A percentile compares a stretch with the other conserved stretches of the same genome.
Conservation (phyloP, 768 basidiomycete species). For the Lentinula detonsa region DNA sequence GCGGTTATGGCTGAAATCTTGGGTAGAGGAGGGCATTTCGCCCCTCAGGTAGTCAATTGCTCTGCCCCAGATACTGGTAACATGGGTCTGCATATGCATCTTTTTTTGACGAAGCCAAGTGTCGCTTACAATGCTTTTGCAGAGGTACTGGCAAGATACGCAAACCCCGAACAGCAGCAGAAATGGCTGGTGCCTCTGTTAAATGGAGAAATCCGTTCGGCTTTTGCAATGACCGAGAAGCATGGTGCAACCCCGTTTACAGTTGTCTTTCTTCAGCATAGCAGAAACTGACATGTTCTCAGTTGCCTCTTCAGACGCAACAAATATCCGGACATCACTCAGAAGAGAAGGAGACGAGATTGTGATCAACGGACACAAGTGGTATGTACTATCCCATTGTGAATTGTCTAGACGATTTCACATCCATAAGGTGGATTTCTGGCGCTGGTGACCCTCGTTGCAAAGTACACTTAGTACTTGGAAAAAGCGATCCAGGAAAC, state of each 20-base stretch:
- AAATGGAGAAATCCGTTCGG: conserved; percentile 88
- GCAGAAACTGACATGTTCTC: neutral
- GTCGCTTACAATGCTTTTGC: conserved; percentile 10
- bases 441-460: conserved; percentile 93
- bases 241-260: conserved; percentile 45
- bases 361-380: conserved; percentile 95
- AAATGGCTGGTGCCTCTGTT: conserved; percentile 85
- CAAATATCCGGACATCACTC: conserved; percentile 88
- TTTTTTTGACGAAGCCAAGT: neutral
- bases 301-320: conserved; percentile 96
- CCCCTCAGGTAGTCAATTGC: conserved; percentile 87
- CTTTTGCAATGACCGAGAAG: conserved; percentile 97
- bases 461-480: conserved; percentile 88
- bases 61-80: conserved; percentile 95
- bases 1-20: conserved; percentile 96
- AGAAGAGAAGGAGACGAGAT: conserved; percentile 80
- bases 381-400: conserved; percentile 36
- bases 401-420: neutral
- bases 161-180: conserved; percentile 84
- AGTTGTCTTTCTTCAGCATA: conserved; percentile 6
- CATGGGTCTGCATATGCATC: conserved; percentile 68
- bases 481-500: conserved; percentile 87
- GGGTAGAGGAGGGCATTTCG: conserved; percentile 76
- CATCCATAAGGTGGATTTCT: conserved; percentile 79
- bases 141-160: conserved; percentile 97